Evolutionary conservation across 805 yeast species (phyloP).

Genomic region (Candida michaelii): DNA sequence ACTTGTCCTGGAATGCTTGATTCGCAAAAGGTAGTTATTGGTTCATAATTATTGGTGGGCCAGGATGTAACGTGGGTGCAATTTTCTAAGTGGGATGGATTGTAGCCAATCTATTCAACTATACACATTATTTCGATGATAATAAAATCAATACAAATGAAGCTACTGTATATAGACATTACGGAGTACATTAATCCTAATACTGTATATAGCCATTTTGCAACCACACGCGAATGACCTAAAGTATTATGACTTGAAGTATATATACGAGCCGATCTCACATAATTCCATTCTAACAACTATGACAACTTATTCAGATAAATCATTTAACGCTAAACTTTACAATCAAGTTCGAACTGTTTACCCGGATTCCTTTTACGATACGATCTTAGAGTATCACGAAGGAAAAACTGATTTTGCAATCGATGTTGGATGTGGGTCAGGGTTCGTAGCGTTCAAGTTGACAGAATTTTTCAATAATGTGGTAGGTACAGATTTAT

Average conservation of each 20-base stretch:
- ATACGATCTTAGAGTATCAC: slow-evolving; percentile 20
- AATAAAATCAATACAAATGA: too few relatives aligned
- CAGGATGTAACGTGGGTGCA: too few relatives aligned
- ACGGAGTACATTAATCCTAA: not conserved
- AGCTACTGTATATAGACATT: not conserved
- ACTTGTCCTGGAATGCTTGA: too few relatives aligned
- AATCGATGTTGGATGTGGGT: slow-evolving; percentile 51
- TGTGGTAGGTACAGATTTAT: slow-evolving; percentile 48
- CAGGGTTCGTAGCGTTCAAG: slow-evolving; percentile 46
- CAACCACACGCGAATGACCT: slow-evolving; percentile 1
- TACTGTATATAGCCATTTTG: not conserved
- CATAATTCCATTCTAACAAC: not conserved
- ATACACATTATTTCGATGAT: too few relatives aligned
- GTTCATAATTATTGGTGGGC: too few relatives aligned
- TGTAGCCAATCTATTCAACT: too few relatives aligned
- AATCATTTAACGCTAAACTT: slow-evolving; percentile 30
- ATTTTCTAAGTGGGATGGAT: too few relatives aligned
- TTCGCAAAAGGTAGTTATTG: too few relatives aligned
- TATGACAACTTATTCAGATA: slow-evolving; percentile 36
- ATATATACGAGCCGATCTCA: not conserved
- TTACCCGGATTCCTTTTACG: slow-evolving; percentile 38
- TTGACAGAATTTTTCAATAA: slow-evolving; percentile 29
- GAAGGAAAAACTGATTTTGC: slow-evolving; percentile 20
- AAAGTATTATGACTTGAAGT: not conserved
- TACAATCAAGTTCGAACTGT: slow-evolving; percentile 42